These are phyloP conservation scores for Chlamydomonas reinhardtii DNA, from an alignment of 163 green algal genomes.

Conservation along the genomic window DNA sequence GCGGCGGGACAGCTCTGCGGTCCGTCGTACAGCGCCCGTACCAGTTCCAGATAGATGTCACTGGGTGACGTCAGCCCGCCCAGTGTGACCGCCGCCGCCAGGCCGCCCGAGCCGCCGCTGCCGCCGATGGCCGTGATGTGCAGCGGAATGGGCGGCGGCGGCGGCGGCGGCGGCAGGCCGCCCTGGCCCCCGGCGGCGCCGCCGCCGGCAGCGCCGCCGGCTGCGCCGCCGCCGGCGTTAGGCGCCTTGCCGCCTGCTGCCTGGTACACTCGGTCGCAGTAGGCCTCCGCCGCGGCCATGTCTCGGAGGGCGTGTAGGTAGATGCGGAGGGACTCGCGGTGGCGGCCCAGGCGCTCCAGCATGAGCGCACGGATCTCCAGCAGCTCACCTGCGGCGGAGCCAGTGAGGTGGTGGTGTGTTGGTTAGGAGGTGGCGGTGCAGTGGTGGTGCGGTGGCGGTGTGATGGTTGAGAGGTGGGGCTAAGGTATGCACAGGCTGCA, in stretches of 20 bases:
- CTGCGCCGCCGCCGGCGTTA: constrained; percentile 10
- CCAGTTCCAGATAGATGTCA: constrained; percentile 67
- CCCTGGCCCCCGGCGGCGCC: background rate
- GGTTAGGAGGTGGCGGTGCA: too few relatives aligned
- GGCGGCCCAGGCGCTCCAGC: constrained; percentile 79
- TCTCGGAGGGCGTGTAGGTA: constrained; percentile 73
- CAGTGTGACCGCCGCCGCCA: constrained; percentile 4
- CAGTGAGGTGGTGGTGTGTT: background rate
- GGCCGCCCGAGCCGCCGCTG: background rate
- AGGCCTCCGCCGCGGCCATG: constrained; percentile 73
- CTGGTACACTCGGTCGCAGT: constrained; percentile 77
- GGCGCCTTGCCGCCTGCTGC: constrained; percentile 7
- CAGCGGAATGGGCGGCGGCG: too few relatives aligned
- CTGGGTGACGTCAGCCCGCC: constrained; percentile 2
- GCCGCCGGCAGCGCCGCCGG: constrained; percentile 1
- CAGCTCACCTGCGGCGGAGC: constrained; percentile 44
- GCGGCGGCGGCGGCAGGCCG: background rate
- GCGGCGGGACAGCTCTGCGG: constrained; percentile 37
- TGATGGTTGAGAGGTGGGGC: too few relatives aligned
- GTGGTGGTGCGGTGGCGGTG: too few relatives aligned
- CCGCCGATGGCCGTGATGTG: background rate
- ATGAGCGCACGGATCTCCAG: constrained; percentile 83
- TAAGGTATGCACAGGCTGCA: too few relatives aligned
- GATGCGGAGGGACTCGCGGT: constrained; percentile 81
- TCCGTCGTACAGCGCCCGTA: constrained; percentile 53